A percentile compares a stretch with the other conserved stretches of the same genome.
These are phyloP conservation scores for Collybiopsis confluens DNA, from an alignment of 768 basidiomycete species.

Conservation along the genomic window DNA sequence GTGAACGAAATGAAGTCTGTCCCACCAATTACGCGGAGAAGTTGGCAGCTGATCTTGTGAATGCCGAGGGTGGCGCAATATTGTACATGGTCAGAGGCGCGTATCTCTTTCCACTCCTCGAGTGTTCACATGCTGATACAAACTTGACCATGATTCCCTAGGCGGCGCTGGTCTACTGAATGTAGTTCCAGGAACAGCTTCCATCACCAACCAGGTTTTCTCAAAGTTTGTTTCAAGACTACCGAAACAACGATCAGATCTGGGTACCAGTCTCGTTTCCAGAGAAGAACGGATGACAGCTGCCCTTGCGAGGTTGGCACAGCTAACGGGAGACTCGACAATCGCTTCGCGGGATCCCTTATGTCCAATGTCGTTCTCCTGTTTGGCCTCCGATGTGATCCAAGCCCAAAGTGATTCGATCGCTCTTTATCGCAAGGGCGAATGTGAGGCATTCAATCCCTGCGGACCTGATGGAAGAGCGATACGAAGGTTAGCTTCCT, in stretches of 20 bases:
- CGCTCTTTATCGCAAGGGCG: conserved; percentile 39
- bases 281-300: conserved; percentile 46
- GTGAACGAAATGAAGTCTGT: conserved; percentile 51
- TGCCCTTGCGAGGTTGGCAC: conserved; percentile 51
- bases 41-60: conserved; percentile 43
- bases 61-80: conserved; percentile 44
- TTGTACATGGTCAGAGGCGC: conserved; percentile 62
- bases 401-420: conserved; percentile 49
- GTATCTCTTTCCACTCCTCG: conserved; percentile 6
- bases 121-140: background rate
- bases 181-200: conserved; percentile 50
- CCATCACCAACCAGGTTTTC: conserved; percentile 62
- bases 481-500: conserved; percentile 49
- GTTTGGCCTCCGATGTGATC: conserved; percentile 47
- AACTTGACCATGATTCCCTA: conserved; percentile 22
- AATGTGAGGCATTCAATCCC: conserved; percentile 49
- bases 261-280: conserved; percentile 30
- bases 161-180: conserved; percentile 54
- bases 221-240: conserved; percentile 56
- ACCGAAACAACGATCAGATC: conserved; percentile 45
- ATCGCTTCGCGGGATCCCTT: conserved; percentile 48
- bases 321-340: conserved; percentile 40
- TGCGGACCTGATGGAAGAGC: conserved; percentile 55
- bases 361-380: conserved; percentile 68
- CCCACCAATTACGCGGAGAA: conserved; percentile 55